Percentiles rank a stretch among this genome's conserved stretches.
Conservation (phyloP, 257 asterid species). For the Gentiana macrophylla region DNA sequence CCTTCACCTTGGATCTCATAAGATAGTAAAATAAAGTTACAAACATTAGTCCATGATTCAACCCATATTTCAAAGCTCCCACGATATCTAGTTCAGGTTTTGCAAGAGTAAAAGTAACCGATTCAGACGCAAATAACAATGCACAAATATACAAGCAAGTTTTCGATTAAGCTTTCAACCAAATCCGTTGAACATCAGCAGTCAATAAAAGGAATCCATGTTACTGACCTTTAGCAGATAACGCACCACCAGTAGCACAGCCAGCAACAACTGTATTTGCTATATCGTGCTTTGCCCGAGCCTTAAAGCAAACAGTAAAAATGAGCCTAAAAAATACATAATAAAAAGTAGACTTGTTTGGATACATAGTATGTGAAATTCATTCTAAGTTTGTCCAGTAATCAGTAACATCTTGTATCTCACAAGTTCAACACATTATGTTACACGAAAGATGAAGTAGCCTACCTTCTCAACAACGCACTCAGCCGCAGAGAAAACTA, state of each 20-base stretch:
- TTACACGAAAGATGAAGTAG: neutral
- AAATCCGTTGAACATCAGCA: neutral
- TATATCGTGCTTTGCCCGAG: conserved; percentile 81
- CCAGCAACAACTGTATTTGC: conserved; percentile 94
- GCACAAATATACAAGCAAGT: too few relatives aligned
- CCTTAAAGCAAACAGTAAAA: conserved; percentile 35
- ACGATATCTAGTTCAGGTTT: too few relatives aligned
- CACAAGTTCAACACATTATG: neutral
- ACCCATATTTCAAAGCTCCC: too few relatives aligned
- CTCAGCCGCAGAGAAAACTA: conserved; percentile 78
- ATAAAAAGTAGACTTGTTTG: neutral
- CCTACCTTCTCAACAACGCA: conserved; percentile 74
- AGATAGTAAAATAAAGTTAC: too few relatives aligned
- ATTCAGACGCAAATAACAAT: too few relatives aligned
- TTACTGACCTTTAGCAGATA: conserved; percentile 64
- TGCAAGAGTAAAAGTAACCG: too few relatives aligned
- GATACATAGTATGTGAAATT: neutral
- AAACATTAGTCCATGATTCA: too few relatives aligned
- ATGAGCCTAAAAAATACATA: neutral
- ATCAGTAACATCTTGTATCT: neutral
- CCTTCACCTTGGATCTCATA: too few relatives aligned
- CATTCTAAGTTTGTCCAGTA: neutral
- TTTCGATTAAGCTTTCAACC: neutral
- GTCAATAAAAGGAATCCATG: neutral
- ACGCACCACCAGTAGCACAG: conserved; percentile 75